Conservation (phyloP, 2,329 filamentous ascomycete genomes). For the Ceratocystis eucalypticola region DNA sequence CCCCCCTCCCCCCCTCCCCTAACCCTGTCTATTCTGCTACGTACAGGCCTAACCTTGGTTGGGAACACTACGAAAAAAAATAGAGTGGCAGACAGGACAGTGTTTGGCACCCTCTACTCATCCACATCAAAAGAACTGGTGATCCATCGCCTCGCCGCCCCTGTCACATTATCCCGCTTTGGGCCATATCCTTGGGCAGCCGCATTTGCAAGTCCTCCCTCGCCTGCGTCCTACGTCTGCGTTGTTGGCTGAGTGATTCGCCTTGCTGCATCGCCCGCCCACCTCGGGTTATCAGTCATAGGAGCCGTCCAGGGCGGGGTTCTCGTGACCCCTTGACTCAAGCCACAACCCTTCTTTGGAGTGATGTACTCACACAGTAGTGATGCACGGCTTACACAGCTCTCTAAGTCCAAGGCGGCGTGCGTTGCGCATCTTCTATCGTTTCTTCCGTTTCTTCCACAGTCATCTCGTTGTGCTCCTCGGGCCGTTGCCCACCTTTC, state of each 20-base stretch:
- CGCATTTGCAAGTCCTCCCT: background rate
- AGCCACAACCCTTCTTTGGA: no score
- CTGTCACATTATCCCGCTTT: background rate
- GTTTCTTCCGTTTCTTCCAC: background rate
- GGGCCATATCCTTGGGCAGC: background rate
- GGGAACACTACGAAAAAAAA: background rate
- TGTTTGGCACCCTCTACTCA: background rate
- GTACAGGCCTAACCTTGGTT: background rate
- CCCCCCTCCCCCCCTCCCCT: background rate
- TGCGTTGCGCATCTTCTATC: no score
- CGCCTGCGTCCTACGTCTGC: background rate
- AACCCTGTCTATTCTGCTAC: background rate
- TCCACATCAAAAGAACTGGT: background rate
- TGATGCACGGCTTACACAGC: no score
- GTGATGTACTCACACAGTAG: no score
- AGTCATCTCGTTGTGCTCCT: background rate
- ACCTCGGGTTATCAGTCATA: background rate
- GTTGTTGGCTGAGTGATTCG: background rate
- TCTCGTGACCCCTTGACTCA: no score
- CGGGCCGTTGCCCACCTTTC: background rate
- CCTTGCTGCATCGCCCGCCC: background rate
- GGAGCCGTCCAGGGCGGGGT: no score
- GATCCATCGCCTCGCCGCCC: background rate
- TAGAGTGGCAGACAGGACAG: constrained; percentile 4
- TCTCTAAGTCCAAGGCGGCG: no score